Percentiles rank a stretch among this genome's conserved stretches.
phyloP scores from a whole-genome alignment of 306 rosid genomes.

The Carpinus viminea region DNA sequence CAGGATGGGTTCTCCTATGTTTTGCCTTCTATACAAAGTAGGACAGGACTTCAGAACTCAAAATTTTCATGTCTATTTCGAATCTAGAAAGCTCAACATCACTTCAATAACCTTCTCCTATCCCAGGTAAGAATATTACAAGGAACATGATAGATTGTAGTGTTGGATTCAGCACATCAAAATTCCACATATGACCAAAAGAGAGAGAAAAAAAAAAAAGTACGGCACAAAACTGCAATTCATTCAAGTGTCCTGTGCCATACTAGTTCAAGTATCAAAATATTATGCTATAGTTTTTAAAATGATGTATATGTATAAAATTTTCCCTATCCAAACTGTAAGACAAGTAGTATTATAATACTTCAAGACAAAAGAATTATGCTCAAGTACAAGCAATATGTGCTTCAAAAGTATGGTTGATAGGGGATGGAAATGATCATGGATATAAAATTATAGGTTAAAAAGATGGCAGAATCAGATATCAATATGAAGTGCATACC shows the following conservation, averaged over 20 bases:
- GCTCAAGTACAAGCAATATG: neutral
- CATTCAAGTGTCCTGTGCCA: neutral
- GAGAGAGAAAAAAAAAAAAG: neutral
- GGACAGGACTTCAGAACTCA: neutral
- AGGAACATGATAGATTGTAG: neutral
- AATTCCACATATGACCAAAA: neutral
- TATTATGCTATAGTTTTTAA: neutral
- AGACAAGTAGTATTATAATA: neutral
- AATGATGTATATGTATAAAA: neutral
- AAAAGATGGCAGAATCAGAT: neutral
- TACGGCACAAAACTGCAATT: neutral
- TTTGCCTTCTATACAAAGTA: neutral
- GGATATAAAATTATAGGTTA: neutral
- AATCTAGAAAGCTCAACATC: neutral
- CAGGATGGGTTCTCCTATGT: neutral
- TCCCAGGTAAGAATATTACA: neutral
- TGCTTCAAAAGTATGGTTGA: neutral
- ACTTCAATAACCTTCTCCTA: neutral
- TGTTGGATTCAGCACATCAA: neutral
- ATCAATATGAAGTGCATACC: slow-evolving; percentile 45
- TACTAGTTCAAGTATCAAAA: neutral
- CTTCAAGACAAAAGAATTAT: neutral
- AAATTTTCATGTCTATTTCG: neutral
- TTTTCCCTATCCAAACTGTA: neutral
- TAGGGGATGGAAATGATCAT: neutral